Evolutionary conservation across 2,329 filamentous ascomycete genomes (phyloP), one percentile per base, ranked within the genome.

Genomic region (Fusarium torreyae): DNA sequence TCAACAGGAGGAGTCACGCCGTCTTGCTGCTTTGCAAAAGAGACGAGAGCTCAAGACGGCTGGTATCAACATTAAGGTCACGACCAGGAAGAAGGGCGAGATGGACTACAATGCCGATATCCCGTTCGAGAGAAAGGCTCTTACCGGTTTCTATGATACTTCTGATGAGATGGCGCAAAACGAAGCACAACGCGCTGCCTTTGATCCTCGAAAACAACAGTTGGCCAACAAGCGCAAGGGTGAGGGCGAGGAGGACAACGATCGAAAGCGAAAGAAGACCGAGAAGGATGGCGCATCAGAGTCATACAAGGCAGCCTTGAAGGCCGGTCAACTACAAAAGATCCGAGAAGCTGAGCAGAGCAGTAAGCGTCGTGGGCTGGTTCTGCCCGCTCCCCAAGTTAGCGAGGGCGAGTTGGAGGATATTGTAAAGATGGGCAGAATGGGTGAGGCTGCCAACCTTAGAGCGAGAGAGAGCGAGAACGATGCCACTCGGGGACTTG

Each of bases 61-160:
- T 3, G 96, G 96, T 48, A 98, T 99, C 82, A 99, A 99, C 79
- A 94, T 98, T 83, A 99, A 98, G 81, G 91, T 98, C 59, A 90
- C 90, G 4, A 96, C 92, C 15, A 89, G 92, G 64, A 98, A 98
- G 84, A 91, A 94, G 84, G 96, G 96, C 1, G 92, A 98, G 83
- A 99, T 99, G 94, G 96, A 99, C 81, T 99, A 99, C 84, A 99
- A 99, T 80, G 96, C 96, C 74, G 96, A 99, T 74, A 97, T 99
- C 70, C 96, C 96, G 0, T 98, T 99, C 71, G 96, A 99, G 80
- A 98, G 96, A 81, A 92, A 93, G 69, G 91, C 96, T 0, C 91
- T 92, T 0, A 84, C 90, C 22, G 96, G 96, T 14, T 99, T 99
- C 78, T 97, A 95, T 81, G 95, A 99, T 78, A 99, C 96, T 0